Conservation (phyloP, 441 rosid species). For the Kokia cookei region DNA sequence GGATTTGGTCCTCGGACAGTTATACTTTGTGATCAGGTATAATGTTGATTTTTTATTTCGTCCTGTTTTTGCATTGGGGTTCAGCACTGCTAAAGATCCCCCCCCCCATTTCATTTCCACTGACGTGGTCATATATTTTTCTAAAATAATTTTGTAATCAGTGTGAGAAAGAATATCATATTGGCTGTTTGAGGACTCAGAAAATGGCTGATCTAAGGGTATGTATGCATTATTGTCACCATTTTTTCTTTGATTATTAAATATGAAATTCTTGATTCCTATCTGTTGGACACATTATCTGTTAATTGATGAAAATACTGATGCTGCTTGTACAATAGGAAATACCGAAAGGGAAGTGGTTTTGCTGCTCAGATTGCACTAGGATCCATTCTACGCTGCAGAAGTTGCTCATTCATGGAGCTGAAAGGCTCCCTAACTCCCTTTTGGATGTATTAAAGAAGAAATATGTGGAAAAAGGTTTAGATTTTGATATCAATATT, state of each 20-base stretch:
- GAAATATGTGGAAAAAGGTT: slow-evolving; percentile 40
- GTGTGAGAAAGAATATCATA: slow-evolving; percentile 81
- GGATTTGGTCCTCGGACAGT: slow-evolving; percentile 83
- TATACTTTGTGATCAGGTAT: slow-evolving; percentile 72
- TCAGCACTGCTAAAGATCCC: neutral
- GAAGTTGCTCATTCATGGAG: slow-evolving; percentile 40
- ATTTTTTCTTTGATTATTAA: neutral
- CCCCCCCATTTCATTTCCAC: neutral
- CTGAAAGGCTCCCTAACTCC: slow-evolving; percentile 51
- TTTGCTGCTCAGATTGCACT: slow-evolving; percentile 56
- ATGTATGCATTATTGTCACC: neutral
- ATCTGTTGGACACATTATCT: neutral
- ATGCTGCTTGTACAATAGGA: slow-evolving; percentile 40
- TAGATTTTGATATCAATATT: slow-evolving; percentile 20
- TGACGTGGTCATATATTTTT: neutral
- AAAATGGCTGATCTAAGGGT: slow-evolving; percentile 70
- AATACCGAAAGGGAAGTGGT: slow-evolving; percentile 72
- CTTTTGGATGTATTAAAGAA: slow-evolving; percentile 36
- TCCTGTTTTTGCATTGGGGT: neutral
- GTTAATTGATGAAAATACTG: slow-evolving; percentile 1
- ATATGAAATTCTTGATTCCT: neutral
- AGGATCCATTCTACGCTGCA: slow-evolving; percentile 53
- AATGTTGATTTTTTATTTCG: neutral
- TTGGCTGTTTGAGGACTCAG: slow-evolving; percentile 68
- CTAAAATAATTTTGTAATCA: slow-evolving; percentile 15